Conservation (phyloP, 352 stramenopile species). For the Aphanomyces astaci region DNA sequence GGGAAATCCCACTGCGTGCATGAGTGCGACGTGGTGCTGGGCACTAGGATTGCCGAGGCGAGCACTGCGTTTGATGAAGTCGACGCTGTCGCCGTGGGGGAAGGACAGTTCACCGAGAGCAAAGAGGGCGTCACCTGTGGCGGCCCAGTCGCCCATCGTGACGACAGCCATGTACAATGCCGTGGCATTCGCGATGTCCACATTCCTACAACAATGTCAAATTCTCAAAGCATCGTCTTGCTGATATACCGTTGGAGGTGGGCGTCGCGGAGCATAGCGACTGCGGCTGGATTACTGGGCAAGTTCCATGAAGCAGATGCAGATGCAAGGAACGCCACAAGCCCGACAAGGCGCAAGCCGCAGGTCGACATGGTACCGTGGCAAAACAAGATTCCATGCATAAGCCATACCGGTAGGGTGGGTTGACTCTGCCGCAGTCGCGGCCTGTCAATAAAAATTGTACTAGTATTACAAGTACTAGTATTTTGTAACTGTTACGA, state of each 20-base stretch:
- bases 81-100: not conserved
- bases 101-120: slow-evolving; percentile 9
- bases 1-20: slow-evolving; percentile 23
- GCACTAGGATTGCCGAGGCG: slow-evolving; percentile 28
- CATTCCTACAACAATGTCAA: not conserved
- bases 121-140: slow-evolving; percentile 1
- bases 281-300: not conserved
- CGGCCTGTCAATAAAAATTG: not conserved
- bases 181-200: not conserved
- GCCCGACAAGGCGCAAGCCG: no score
- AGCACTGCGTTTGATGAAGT: slow-evolving; percentile 42
- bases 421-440: not conserved
- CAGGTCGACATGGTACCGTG: not conserved
- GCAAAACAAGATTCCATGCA: not conserved
- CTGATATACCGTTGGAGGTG: not conserved
- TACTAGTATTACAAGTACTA: no score
- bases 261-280: not conserved
- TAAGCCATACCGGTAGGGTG: no score
- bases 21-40: slow-evolving; percentile 42
- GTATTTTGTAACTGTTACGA: no score
- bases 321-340: not conserved
- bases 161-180: slow-evolving; percentile 1
- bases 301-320: not conserved
- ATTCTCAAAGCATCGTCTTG: no score
- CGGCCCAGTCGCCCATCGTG: not conserved